Base-by-base conservation (phyloP, 1,284 basidiomycete genomes). In the Cutaneotrichosporon curvatum region DNA sequence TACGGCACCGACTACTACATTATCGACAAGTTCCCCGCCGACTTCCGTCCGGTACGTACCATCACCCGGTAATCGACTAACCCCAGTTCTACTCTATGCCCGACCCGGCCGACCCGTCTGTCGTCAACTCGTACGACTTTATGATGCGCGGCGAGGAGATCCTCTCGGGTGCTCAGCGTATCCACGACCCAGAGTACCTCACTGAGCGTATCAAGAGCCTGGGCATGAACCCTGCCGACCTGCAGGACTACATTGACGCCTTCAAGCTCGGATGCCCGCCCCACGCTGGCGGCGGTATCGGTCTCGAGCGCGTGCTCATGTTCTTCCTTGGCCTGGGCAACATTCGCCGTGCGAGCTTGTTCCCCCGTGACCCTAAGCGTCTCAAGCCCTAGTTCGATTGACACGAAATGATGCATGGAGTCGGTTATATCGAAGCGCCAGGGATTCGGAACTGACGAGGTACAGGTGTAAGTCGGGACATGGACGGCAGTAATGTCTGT, bases 91-190 rank as follows among this genome's bases (percentile, higher is more conserved):
- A 98, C 75, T 97, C 91, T 33, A 96, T 96, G 91, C 87, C 90
- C 48, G 90, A 95, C 74, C 81, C 91, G 19, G 76, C 79, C 51
- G 83, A 95, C 72, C 81, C 86, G 82, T 81, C 81, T 15, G 78
- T 96, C 46, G 95, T 92, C 47, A 97, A 98, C 75, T 96, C 94
- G 37, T 98, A 98, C 73, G 94, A 98, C 75, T 97, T 98, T 74
- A 97, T 98, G 80, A 96, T 98, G 90, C 83, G 94, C 34, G 94
- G 94, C 12, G 91, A 98, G 73, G 94, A 98, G 73, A 97, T 98
- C 62, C 77, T 98, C 23, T 96, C 91, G 2, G 94, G 94, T 15
- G 94, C 94, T 16, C 94, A 98, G 72, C 88, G 92, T 76, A 82
- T 96, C 45, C 95, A 98, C 74, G 91, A 97, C 62, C 81, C 94